These are phyloP conservation scores for Cryptococcus hybrid DNA, from an alignment of 1,284 basidiomycete species.

Conservation along the genomic window DNA sequence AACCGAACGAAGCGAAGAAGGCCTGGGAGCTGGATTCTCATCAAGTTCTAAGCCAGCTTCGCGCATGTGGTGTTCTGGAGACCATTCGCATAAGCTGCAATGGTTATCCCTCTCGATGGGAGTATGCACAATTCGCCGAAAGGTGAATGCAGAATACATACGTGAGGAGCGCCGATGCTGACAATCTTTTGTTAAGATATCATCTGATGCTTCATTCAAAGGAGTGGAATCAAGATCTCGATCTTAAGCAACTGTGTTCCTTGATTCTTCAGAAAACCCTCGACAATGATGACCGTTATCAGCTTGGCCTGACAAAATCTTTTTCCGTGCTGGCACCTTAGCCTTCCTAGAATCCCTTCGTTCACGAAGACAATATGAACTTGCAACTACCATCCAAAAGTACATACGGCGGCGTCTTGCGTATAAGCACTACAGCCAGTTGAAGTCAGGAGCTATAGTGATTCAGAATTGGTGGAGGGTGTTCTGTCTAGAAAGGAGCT, in stretches of 20 bases:
- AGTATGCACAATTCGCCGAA: conserved; percentile 98
- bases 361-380: conserved; percentile 78
- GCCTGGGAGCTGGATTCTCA: conserved; percentile 98
- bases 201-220: conserved; percentile 92
- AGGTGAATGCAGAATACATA: conserved; percentile 56
- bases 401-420: conserved; percentile 87
- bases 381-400: conserved; percentile 97
- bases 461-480: conserved; percentile 96
- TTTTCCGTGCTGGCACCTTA: conserved; percentile 97
- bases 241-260: conserved; percentile 78
- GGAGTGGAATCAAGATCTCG: conserved; percentile 70
- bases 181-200: conserved; percentile 60
- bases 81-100: conserved; percentile 99
- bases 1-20: conserved; percentile 89
- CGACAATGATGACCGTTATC: conserved; percentile 93
- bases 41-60: conserved; percentile 90
- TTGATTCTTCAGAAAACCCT: conserved; percentile 83
- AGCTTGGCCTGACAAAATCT: conserved; percentile 95
- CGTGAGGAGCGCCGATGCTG: background rate
- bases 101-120: conserved; percentile 99
- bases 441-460: conserved; percentile 72
- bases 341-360: conserved; percentile 93
- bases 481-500: conserved; percentile 72
- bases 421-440: conserved; percentile 71
- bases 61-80: conserved; percentile 98